Evolutionary conservation across 495 filamentous ascomycete genomes (phyloP).

Genomic region (Hypoxylon intermedium): DNA sequence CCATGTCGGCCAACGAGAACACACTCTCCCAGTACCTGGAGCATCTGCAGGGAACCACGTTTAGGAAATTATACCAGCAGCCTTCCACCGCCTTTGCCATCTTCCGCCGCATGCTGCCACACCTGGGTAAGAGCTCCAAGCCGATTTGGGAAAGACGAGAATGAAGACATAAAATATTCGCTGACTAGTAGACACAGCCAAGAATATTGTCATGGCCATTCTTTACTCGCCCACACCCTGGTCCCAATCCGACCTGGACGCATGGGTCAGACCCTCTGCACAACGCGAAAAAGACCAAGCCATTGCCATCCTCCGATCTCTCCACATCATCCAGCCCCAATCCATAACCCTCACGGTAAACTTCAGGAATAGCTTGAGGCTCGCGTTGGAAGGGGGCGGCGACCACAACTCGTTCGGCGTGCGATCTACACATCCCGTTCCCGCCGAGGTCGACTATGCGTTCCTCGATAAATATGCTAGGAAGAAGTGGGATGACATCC

Average conservation of each 20-base stretch:
- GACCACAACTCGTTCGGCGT: constrained; percentile 89
- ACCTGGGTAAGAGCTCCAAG: constrained; percentile 70
- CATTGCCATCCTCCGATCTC: constrained; percentile 75
- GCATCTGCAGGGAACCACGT: constrained; percentile 84
- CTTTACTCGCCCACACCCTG: constrained; percentile 85
- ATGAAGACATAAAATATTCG: not conserved
- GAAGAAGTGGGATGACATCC: constrained; percentile 90
- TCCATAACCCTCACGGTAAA: constrained; percentile 74
- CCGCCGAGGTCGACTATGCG: constrained; percentile 63
- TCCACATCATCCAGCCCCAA: constrained; percentile 77
- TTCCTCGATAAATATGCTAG: constrained; percentile 88
- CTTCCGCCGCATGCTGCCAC: constrained; percentile 95
- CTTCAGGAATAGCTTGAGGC: constrained; percentile 77
- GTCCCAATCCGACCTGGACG: constrained; percentile 75
- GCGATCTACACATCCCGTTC: constrained; percentile 67
- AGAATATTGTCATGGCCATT: constrained; percentile 92
- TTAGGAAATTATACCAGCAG: constrained; percentile 89
- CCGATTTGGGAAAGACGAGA: not conserved
- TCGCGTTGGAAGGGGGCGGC: constrained; percentile 86
- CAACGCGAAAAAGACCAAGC: constrained; percentile 82
- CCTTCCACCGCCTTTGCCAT: constrained; percentile 94
- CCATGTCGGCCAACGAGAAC: constrained; percentile 60
- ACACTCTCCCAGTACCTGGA: constrained; percentile 85
- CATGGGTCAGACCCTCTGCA: constrained; percentile 79
- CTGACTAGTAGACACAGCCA: constrained; percentile 63